A percentile compares a stretch with the other conserved stretches of the same genome.
Conservation (phyloP, 352 stramenopile species). For the Phytophthora litchii region DNA sequence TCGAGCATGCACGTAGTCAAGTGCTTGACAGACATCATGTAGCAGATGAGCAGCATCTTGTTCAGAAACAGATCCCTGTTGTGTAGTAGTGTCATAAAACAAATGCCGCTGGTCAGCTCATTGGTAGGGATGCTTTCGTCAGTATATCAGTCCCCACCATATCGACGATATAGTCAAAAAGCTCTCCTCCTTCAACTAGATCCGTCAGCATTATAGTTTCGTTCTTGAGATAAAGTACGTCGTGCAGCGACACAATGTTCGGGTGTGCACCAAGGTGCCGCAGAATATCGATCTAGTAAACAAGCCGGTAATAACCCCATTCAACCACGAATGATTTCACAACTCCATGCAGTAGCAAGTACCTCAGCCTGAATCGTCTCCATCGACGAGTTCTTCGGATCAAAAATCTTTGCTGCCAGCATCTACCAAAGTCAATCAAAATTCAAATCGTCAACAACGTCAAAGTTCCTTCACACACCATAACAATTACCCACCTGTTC, state of each 20-base stretch:
- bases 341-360: background rate
- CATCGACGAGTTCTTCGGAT: slow-evolving; percentile 59
- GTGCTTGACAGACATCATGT: slow-evolving; percentile 57
- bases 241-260: slow-evolving; percentile 77
- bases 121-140: background rate
- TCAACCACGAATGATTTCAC: no score
- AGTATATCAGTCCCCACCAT: slow-evolving; percentile 36
- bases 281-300: slow-evolving; percentile 61
- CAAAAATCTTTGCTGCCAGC: slow-evolving; percentile 78
- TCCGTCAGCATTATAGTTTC: slow-evolving; percentile 86
- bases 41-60: slow-evolving; percentile 71
- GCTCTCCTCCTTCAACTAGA: slow-evolving; percentile 72
- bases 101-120: background rate
- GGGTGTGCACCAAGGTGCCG: slow-evolving; percentile 58
- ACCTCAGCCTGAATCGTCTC: slow-evolving; percentile 72
- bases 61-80: slow-evolving; percentile 75
- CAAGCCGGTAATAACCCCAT: background rate
- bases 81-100: no score
- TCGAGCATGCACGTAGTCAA: slow-evolving; percentile 74
- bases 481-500: slow-evolving; percentile 33
- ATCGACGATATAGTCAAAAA: slow-evolving; percentile 85
- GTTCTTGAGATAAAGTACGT: slow-evolving; percentile 62
- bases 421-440: slow-evolving; percentile 25
- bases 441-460: slow-evolving; percentile 4
- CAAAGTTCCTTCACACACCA: no score